phyloP scores from a whole-genome alignment of 176 grass and related monocot genomes.

The Lolium rigidum region DNA sequence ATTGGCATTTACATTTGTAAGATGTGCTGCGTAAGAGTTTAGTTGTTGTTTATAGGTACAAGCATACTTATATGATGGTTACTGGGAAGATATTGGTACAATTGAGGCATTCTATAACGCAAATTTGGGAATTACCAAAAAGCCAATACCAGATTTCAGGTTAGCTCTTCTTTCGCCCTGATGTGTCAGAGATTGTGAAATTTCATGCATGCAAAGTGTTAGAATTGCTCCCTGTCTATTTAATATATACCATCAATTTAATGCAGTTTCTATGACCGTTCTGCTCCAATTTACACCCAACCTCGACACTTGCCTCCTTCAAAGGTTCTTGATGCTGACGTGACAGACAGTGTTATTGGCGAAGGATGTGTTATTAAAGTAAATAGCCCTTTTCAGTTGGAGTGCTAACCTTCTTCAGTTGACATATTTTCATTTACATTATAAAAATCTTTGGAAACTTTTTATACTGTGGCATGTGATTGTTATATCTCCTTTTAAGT shows the following conservation, averaged over 20 bases:
- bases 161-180: slow-evolving; percentile 35
- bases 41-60: slow-evolving; percentile 65
- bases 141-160: slow-evolving; percentile 97
- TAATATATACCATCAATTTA: slow-evolving; percentile 41
- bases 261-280: slow-evolving; percentile 96
- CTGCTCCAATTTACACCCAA: slow-evolving; percentile 97
- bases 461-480: slow-evolving; percentile 13
- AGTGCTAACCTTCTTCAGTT: slow-evolving; percentile 24
- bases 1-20: neutral
- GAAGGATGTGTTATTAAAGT: slow-evolving; percentile 99
- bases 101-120: slow-evolving; percentile 91
- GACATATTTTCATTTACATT: slow-evolving; percentile 23
- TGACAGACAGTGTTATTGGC: slow-evolving; percentile 95
- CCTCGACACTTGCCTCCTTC: slow-evolving; percentile 94
- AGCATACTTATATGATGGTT: slow-evolving; percentile 95
- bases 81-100: slow-evolving; percentile 99
- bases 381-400: slow-evolving; percentile 40
- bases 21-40: slow-evolving; percentile 27
- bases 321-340: slow-evolving; percentile 93
- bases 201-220: slow-evolving; percentile 1
- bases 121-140: slow-evolving; percentile 98
- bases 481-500: slow-evolving; percentile 30
- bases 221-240: slow-evolving; percentile 34
- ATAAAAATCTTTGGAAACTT: neutral
- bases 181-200: neutral